Evolutionary conservation across 2,329 filamentous ascomycete species (phyloP), one percentile per base, ranked within the genome.

Genomic region (Helotiales sp.): DNA sequence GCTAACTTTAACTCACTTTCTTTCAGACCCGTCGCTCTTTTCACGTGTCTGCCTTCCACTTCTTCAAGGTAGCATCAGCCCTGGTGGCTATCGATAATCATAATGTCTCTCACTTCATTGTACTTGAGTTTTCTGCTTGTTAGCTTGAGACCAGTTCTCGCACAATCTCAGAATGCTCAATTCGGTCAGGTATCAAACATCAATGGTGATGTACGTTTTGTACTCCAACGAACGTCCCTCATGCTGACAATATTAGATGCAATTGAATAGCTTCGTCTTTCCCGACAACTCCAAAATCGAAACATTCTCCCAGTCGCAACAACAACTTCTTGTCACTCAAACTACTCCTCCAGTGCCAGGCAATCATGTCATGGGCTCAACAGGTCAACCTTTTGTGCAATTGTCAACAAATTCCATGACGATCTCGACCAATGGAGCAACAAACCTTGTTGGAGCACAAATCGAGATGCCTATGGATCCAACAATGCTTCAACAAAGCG

Each of bases 161-260:
- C 33, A 13, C 60, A 62, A 38, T 52, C 36, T 36, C 60, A 53
- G 51, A 62, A 52, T 50, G 57, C 54, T 46, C 51, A 57, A 34
- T 62, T 51, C 40, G 59, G 59, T 48, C 60, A 62, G 56, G 60
- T 62, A 19, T 44, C 58, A 47, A 62, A 62, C 34, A 24, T 62
- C n/a, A 62, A 62, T 58, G 60, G 60, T 44, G 49, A 62, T 59
- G 60, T 62, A 55, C 50, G 60, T 33, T 2, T 10, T 27, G 13
- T 42, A 25, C 24, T 29, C 15, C 17, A 31, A 25, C 10, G 7
- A 24, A 5, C 12, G 17, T 15, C 13, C 29, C 30, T 29, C 22
- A n/a, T 22, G 27, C 57, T 59, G 17, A 54, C 30, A 48, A 24
- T 17, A 38, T n/a, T 31, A 62, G 57, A 62, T 62, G 60, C 51